A percentile compares a stretch with the other conserved stretches of the same genome.
Conservation (phyloP, 805 yeast species). For the Candida alai region DNA sequence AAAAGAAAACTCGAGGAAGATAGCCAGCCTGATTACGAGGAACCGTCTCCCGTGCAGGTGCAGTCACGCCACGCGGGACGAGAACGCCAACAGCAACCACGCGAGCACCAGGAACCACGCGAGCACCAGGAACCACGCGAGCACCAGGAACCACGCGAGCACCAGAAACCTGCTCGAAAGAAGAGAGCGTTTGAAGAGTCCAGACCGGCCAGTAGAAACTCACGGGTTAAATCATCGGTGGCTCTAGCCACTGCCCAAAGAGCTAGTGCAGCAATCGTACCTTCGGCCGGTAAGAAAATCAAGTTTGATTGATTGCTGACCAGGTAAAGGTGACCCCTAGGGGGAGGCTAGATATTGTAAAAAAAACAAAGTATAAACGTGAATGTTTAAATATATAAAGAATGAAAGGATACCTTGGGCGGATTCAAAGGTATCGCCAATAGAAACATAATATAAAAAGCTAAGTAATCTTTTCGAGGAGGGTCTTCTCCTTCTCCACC, state of each 20-base stretch:
- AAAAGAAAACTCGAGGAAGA: slow-evolving; percentile 24
- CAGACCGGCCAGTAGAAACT: slow-evolving; percentile 31
- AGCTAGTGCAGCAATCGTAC: slow-evolving; percentile 83
- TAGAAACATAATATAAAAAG: slow-evolving; percentile 2
- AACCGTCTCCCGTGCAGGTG: slow-evolving; percentile 2
- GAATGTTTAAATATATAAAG: too few relatives aligned
- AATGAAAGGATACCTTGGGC: too few relatives aligned
- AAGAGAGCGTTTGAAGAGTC: slow-evolving; percentile 6
- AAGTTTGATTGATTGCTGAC: slow-evolving; percentile 49
- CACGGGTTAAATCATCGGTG: slow-evolving; percentile 69
- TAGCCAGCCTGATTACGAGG: slow-evolving; percentile 9
- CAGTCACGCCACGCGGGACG: slow-evolving; percentile 15
- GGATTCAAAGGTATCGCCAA: too few relatives aligned
- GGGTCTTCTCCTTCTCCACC: slow-evolving; percentile 6
- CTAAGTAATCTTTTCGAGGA: slow-evolving; percentile 5
- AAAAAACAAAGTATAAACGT: slow-evolving; percentile 4
- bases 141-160: slow-evolving; percentile 8
- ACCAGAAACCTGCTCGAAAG: slow-evolving; percentile 8
- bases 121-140: slow-evolving; percentile 5
- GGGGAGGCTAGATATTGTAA: not conserved
- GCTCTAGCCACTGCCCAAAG: slow-evolving; percentile 88
- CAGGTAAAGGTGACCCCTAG: not conserved
- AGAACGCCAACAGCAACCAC: slow-evolving; percentile 6
- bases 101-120: slow-evolving; percentile 14
- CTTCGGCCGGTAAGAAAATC: slow-evolving; percentile 84